phyloP scores from a whole-genome alignment of 2,329 filamentous ascomycete genomes.

The Metarhizium anisopliae region DNA sequence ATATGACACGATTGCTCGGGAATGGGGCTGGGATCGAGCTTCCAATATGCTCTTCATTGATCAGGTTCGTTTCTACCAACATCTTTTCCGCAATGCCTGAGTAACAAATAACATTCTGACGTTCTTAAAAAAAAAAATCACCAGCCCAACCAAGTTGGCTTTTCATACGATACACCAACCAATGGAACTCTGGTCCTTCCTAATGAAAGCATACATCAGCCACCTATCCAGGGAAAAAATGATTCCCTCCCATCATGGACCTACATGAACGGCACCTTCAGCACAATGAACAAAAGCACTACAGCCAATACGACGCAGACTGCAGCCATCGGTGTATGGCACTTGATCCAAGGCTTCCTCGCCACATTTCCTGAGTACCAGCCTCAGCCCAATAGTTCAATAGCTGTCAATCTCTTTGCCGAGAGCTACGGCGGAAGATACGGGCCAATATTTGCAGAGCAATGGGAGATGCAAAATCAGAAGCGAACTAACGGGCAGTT shows the following conservation, averaged over 20 bases:
- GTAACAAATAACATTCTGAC: not conserved
- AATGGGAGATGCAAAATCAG: conserved; percentile 53
- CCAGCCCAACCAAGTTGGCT: conserved; percentile 61
- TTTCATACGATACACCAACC: conserved; percentile 55
- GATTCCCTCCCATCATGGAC: conserved; percentile 18
- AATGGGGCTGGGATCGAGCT: conserved; percentile 57
- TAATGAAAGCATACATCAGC: conserved; percentile 25
- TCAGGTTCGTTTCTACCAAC: conserved; percentile 28
- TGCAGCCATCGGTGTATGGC: conserved; percentile 54
- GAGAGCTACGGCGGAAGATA: conserved; percentile 67
- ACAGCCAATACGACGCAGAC: conserved; percentile 48
- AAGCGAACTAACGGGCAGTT: conserved; percentile 41
- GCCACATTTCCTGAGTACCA: conserved; percentile 49
- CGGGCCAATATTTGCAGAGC: conserved; percentile 52
- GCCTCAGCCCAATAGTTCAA: conserved; percentile 34
- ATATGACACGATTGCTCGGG: conserved; percentile 46
- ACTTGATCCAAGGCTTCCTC: conserved; percentile 55
- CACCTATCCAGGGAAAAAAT: conserved; percentile 11
- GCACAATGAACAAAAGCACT: conserved; percentile 36
- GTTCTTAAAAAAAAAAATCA: not conserved
- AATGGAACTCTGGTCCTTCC: conserved; percentile 50
- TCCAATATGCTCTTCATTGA: conserved; percentile 49
- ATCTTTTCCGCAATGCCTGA: conserved; percentile 13
- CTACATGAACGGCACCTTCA: conserved; percentile 57
- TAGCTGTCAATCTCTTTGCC: conserved; percentile 56